Conservation (phyloP, 163 green algal species). For the Chloroidium sp. region DNA sequence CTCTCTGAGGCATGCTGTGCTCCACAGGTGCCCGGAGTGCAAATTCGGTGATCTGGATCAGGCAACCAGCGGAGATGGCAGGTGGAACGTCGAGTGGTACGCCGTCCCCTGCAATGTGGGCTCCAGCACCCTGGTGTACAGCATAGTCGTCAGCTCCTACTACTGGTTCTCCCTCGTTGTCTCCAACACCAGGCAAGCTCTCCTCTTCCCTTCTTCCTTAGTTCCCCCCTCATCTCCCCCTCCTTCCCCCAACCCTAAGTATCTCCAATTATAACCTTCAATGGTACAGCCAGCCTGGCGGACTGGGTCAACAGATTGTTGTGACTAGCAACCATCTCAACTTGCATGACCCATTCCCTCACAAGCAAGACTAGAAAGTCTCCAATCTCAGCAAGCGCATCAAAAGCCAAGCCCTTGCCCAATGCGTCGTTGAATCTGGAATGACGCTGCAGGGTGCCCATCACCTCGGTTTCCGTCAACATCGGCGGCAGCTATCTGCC, state of each 20-base stretch:
- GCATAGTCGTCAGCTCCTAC: conserved; percentile 9
- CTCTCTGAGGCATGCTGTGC: neutral
- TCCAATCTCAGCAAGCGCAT: neutral
- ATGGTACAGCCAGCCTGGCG: too few relatives aligned
- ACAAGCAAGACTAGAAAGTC: neutral
- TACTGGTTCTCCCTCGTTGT: conserved; percentile 33
- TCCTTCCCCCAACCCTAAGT: neutral
- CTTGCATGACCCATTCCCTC: neutral
- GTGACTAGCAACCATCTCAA: neutral
- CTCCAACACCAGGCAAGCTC: conserved; percentile 19
- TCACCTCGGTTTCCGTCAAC: conserved; percentile 10
- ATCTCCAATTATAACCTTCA: too few relatives aligned
- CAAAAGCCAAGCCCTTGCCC: neutral
- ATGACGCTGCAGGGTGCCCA: conserved; percentile 11
- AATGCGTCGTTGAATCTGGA: neutral
- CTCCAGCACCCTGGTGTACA: conserved; percentile 19
- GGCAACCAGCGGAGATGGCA: conserved; percentile 17
- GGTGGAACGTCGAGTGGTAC: conserved; percentile 30
- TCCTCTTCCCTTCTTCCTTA: too few relatives aligned
- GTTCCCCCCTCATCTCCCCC: too few relatives aligned
- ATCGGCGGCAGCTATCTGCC: conserved; percentile 11
- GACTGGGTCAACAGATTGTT: too few relatives aligned
- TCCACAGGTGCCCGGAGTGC: conserved; percentile 30
- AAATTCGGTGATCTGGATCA: conserved; percentile 16
- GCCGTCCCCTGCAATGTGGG: conserved; percentile 25